A percentile compares a stretch with the other conserved stretches of the same genome.
These are phyloP conservation scores for Auriscalpium vulgare DNA, from an alignment of 768 basidiomycete species.

Conservation along the genomic window DNA sequence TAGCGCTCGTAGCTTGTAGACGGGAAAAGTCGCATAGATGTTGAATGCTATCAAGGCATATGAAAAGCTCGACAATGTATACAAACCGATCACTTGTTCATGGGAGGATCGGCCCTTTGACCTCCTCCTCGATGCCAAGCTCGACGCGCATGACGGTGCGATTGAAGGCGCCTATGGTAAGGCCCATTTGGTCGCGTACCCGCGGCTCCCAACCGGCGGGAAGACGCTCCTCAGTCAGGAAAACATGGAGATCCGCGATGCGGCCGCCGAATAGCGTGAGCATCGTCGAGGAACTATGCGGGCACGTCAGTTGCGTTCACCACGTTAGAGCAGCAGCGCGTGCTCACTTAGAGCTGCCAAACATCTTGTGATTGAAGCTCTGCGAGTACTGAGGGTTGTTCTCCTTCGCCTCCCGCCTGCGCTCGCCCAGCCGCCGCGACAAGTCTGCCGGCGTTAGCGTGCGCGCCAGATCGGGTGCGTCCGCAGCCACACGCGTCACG, in stretches of 20 bases:
- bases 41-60: too few relatives aligned
- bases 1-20: too few relatives aligned
- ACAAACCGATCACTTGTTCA: not conserved
- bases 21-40: too few relatives aligned
- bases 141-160: slow-evolving; percentile 22
- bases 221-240: slow-evolving; percentile 64
- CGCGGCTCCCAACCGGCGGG: slow-evolving; percentile 66
- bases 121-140: slow-evolving; percentile 24
- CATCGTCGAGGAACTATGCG: slow-evolving; percentile 49
- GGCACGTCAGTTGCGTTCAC: not conserved
- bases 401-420: slow-evolving; percentile 47
- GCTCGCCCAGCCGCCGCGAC: slow-evolving; percentile 46
- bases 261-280: slow-evolving; percentile 61
- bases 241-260: slow-evolving; percentile 40
- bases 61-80: too few relatives aligned
- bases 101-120: not conserved
- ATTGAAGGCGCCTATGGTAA: slow-evolving; percentile 56
- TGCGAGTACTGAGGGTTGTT: slow-evolving; percentile 53
- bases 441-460: slow-evolving; percentile 51
- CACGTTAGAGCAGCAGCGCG: not conserved
- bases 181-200: slow-evolving; percentile 43
- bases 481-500: not conserved
- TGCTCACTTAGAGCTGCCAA: slow-evolving; percentile 61
- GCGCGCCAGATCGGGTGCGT: slow-evolving; percentile 12
- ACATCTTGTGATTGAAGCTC: slow-evolving; percentile 43